Base-by-base conservation (phyloP, 2,329 filamentous ascomycete species). In the Delphinella strobiligena region DNA sequence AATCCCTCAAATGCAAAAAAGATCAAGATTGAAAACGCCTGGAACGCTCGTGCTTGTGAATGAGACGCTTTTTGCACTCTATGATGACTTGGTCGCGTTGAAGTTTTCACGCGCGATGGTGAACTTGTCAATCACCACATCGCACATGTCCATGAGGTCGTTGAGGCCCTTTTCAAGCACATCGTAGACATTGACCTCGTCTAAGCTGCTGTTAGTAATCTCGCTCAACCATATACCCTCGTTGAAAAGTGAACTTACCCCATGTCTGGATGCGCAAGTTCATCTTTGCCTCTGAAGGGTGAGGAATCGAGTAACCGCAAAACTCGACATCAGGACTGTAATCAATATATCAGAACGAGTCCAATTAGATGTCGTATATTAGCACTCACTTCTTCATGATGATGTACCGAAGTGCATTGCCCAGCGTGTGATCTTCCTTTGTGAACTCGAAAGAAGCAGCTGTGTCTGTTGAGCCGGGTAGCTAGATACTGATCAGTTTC, bases 181-280 rank as follows among this genome's bases (percentile, higher is more conserved):
- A 49, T 89, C 80, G 27, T 85, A 78, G 2, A 88, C 89, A 15
- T 75, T 84, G 4, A 79, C 85, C 32, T 77, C 78, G 51, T 86
- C 86, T 93, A 47, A 48, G 42, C 44, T 2, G 16, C 15, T 4
- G 34, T 47, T 34, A 47, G 43, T 17, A 36, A 16, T 3, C 8
- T 37, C 9, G 5, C 16, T 22, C n/a, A n/a, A n/a, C n/a, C n/a
- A n/a, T n/a, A n/a, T n/a, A 15, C 19, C 29, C 15, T 30, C 19
- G 14, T 38, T 19, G 9, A 34, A 8, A 30, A 27, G 4, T 2
- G 33, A 14, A 62, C 78, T 58, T 67, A 94, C 89, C 84, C 54
- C 91, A 96, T 49, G 89, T 98, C 63, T 98, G 91, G 47, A 98
- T 96, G 54, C 91, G 78, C 46, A 98, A 69, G 56, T 96, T 94